phyloP scores from a whole-genome alignment of 2,329 filamentous ascomycete species.

The Alternaria atra region DNA sequence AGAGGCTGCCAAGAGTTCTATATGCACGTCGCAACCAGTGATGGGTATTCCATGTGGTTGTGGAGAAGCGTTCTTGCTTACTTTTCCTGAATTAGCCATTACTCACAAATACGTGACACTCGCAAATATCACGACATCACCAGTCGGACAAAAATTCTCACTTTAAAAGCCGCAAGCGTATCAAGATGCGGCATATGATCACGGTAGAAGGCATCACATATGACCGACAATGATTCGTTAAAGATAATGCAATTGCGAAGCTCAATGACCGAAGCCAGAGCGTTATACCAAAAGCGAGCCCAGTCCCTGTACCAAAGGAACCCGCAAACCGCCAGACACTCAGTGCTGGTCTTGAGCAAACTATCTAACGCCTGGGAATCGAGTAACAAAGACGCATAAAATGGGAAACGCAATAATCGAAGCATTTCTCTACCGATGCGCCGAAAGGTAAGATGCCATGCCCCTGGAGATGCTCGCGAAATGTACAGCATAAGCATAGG shows the following conservation, averaged over 20 bases:
- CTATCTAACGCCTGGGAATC: conserved; percentile 19
- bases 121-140: neutral
- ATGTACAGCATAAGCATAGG: conserved; percentile 31
- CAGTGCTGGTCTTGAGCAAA: conserved; percentile 2
- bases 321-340: conserved; percentile 12
- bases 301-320: conserved; percentile 8
- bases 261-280: conserved; percentile 26
- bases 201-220: neutral
- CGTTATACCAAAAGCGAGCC: conserved; percentile 15
- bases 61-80: conserved; percentile 11
- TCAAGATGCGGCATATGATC: neutral
- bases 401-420: conserved; percentile 8
- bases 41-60: neutral
- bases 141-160: neutral
- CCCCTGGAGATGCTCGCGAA: conserved; percentile 28
- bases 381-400: conserved; percentile 11
- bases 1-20: neutral
- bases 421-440: conserved; percentile 20
- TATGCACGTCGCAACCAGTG: conserved; percentile 2
- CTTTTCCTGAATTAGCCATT: conserved; percentile 2
- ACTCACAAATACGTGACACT: neutral
- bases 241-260: conserved; percentile 23
- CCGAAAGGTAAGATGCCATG: conserved; percentile 20
- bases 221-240: neutral
- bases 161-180: neutral